Percentiles rank a stretch among this genome's conserved stretches.
phyloP scores from a whole-genome alignment of 148 eudicot species.

The Chenopodium quinoa region DNA sequence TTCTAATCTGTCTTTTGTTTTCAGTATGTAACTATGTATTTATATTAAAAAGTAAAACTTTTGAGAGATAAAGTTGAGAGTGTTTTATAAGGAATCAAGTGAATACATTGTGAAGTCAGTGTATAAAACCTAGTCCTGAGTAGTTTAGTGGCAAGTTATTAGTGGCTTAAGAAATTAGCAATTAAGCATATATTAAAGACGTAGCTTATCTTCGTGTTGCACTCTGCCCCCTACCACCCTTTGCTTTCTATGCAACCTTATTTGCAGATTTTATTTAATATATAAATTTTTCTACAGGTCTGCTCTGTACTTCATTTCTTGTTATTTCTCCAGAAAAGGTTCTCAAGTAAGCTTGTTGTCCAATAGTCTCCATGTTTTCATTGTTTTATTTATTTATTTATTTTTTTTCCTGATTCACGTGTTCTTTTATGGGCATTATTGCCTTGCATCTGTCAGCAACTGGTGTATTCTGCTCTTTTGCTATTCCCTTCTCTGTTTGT shows the following conservation, averaged over 20 bases:
- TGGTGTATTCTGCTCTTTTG: neutral
- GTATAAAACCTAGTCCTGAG: neutral
- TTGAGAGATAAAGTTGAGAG: too few species aligned
- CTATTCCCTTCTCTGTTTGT: neutral
- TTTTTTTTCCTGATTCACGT: neutral
- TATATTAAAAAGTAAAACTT: too few species aligned
- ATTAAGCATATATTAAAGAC: too few species aligned
- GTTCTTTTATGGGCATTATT: neutral
- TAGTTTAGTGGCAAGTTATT: neutral
- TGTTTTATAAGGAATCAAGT: too few species aligned
- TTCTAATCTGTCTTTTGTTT: too few species aligned
- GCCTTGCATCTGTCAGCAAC: neutral
- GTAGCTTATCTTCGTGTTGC: neutral
- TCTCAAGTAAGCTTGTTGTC: slow-evolving; percentile 56
- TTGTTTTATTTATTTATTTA: neutral
- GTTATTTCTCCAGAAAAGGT: slow-evolving; percentile 87
- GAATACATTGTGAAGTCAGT: too few species aligned
- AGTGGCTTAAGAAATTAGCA: neutral
- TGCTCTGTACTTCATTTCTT: slow-evolving; percentile 69
- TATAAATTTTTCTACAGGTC: slow-evolving; percentile 43
- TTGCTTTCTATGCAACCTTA: neutral
- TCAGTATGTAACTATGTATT: too few species aligned
- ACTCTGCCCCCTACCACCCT: neutral
- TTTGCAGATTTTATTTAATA: neutral
- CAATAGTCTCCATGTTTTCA: neutral